Evolutionary conservation across 2,329 filamentous ascomycete species (phyloP).

Genomic region (Capronia americana): DNA sequence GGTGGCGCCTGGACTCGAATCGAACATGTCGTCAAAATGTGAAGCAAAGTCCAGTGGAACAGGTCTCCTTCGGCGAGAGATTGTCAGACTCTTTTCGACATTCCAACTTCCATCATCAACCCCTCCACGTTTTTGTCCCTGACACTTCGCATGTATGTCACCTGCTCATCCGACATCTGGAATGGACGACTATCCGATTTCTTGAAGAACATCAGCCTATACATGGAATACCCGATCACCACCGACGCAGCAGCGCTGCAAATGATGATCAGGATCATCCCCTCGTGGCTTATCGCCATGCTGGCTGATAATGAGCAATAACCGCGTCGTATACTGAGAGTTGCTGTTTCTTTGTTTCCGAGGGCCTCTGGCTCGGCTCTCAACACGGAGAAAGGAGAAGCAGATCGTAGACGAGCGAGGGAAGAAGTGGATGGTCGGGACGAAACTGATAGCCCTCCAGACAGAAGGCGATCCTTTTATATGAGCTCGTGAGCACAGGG

Average conservation of each 20-base stretch:
- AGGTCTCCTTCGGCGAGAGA: background rate
- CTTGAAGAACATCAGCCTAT: background rate
- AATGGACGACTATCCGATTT: background rate
- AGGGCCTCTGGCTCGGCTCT: background rate
- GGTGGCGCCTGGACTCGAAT: slow-evolving; percentile 1
- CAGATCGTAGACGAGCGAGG: background rate
- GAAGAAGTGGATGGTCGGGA: background rate
- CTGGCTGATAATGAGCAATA: background rate
- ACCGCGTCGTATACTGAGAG: background rate
- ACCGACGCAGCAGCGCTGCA: slow-evolving; percentile 7
- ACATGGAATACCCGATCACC: slow-evolving; percentile 6
- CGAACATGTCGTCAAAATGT: slow-evolving; percentile 4
- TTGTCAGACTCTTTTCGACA: background rate
- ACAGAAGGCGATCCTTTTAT: background rate
- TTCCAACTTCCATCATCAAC: slow-evolving; percentile 1
- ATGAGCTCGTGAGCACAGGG: background rate
- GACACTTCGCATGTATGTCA: background rate
- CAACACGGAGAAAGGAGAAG: background rate
- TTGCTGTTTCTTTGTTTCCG: background rate
- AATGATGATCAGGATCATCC: slow-evolving; percentile 9
- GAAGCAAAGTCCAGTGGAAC: background rate
- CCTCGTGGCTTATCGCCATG: background rate
- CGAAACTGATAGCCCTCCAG: background rate
- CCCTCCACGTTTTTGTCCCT: slow-evolving; percentile 1
- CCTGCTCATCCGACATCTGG: slow-evolving; percentile 9